phyloP scores from a whole-genome alignment of 176 grass and related monocot species.

The Eleusine indica region DNA sequence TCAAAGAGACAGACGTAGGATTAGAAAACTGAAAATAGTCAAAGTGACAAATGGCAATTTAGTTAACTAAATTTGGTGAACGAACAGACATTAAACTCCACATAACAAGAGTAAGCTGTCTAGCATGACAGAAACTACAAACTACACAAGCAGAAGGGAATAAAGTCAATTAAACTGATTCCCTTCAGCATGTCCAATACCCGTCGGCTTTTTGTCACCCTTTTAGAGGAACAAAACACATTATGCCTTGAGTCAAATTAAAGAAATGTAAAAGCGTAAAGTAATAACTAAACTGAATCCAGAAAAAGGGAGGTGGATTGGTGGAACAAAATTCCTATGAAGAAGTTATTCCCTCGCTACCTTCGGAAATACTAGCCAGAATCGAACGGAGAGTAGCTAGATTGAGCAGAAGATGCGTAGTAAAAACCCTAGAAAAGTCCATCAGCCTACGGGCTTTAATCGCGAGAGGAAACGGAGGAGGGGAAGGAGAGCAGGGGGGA shows the following conservation, averaged over 20 bases:
- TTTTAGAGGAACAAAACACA: background rate
- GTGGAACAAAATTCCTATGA: background rate
- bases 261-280: background rate
- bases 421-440: slow-evolving; percentile 29
- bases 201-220: too few relatives aligned
- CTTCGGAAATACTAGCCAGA: background rate
- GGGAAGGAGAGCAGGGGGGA: background rate
- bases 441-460: background rate
- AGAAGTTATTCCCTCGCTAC: background rate
- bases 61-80: too few relatives aligned
- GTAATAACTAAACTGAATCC: background rate
- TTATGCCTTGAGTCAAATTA: background rate
- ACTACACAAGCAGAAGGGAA: background rate
- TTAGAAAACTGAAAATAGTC: too few relatives aligned
- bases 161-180: background rate
- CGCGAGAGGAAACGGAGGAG: background rate
- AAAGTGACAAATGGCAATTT: too few relatives aligned
- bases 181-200: background rate
- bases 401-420: too few relatives aligned
- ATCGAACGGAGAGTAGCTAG: background rate
- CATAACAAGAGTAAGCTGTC: too few relatives aligned
- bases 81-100: too few relatives aligned
- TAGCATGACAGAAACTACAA: too few relatives aligned
- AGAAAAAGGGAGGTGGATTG: background rate
- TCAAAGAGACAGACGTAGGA: too few relatives aligned